Evolutionary conservation across 2,329 filamentous ascomycete genomes (phyloP), one percentile per base, ranked within the genome.

Genomic region (Fusarium buharicum): DNA sequence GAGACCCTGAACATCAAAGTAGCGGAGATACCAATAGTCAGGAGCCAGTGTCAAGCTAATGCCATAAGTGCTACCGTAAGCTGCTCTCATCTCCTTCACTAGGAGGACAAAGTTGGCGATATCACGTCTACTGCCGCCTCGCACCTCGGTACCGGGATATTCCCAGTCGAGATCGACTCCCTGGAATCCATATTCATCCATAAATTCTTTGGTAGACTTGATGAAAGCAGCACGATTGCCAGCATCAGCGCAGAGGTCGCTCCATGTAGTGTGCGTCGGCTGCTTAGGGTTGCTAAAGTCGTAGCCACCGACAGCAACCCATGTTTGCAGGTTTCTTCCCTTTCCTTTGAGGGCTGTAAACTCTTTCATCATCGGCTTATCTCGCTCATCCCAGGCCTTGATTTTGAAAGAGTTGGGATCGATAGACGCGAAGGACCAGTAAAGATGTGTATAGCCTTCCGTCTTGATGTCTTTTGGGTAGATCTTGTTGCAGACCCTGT

Each of bases 161-260:
- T 82, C 78, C 80, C 80, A 82, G 59, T 82, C 79, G 0, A 82
- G 49, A 53, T 83, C 80, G 1, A 78, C 70, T 1, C 80, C 79
- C 16, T 64, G 44, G 11, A 72, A 70, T 0, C 47, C 62, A 16
- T 72, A 61, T 3, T 43, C 48, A 3, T 40, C 18, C 58, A 71
- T 58, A 4, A 66, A 66, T 0, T 17, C 40, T 10, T 60, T 55
- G 0, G 77, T 39, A 0, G 74, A 78, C 1, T 48, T 41, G 57
- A 82, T 78, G 52, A 82, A 82, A 0, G 62, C 53, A 0, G 68
- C 66, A 3, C 76, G 69, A 33, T 67, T 70, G 3, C 40, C 60
- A 2, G 54, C 12, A 0, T 54, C 59, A 2, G 61, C 50, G 12
- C 59, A 62, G 47, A 79, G 62, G 22, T 72, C 43, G 7, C 38